Base-by-base conservation (phyloP, 2,329 filamentous ascomycete species). In the Xylariales sp. region DNA sequence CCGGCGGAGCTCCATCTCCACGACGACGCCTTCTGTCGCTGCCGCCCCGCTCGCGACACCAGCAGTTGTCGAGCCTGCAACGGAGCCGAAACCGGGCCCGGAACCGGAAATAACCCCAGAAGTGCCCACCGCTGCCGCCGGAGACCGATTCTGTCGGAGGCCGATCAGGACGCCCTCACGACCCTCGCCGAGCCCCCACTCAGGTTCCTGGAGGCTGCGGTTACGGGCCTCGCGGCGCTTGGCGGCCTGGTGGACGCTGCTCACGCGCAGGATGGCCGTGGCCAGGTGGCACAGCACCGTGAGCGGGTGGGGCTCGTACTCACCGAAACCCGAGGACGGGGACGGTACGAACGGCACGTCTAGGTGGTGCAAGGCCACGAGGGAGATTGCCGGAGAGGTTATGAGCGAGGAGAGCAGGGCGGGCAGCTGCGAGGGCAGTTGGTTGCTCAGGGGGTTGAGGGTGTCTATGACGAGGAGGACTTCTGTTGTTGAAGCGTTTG, bases 1-100 rank as follows among this genome's bases (percentile, higher is more conserved):
- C 39, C 91, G 73, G 10, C 93, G 75, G 50, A 95, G 77, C 61
- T 98, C 91, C 76, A 95, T 85, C 53, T 88, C 81, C 6, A 96
- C 60, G 1, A 95, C 86, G 1, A 91, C 58, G 0, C 77, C 84
- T 1, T 67, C 36, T 2, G 33, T 25, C 2, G 6, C 31, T 3
- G 21, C 49, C 7, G 15, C 42, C 20, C 29, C 25, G 29, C 33
- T 23, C 12, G 7, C 18, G 13, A 37, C n/a, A 65, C 28, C 65
- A n/a, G n/a, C n/a, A n/a, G n/a, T n/a, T n/a, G n/a, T n/a, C n/a
- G n/a, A n/a, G n/a, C n/a, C n/a, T n/a, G n/a, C n/a, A n/a, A n/a
- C n/a, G n/a, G n/a, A n/a, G n/a, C n/a, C n/a, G n/a, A n/a, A n/a
- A n/a, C n/a, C n/a, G n/a, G n/a, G n/a, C n/a, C n/a, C n/a, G n/a